Base-by-base conservation (phyloP, 305 asterid genomes). In the Fraxinus nigra region DNA sequence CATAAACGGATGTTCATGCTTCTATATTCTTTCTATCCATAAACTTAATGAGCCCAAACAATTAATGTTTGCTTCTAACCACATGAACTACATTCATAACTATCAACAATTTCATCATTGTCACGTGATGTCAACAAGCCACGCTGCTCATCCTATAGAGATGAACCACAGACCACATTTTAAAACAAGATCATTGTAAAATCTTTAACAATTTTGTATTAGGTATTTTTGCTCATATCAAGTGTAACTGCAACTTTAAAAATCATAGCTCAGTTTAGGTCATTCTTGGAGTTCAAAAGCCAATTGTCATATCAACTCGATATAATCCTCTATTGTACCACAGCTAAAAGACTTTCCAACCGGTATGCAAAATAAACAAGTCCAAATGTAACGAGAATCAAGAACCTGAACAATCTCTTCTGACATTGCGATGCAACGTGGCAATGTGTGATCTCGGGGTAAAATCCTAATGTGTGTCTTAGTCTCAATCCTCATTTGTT, bases 341-440 rank as follows among this genome's bases (percentile, higher is more conserved):
- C 43, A 70, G 43, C 75, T 24, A 32, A 28, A 70, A 14, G 35
- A 70, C 3, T 28, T 67, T 14, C 75, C 40, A 14, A 0, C 75
- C 0, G 4, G 22, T 10, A 30, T 14, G 43, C 75, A 70, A 32
- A 70, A 70, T 70, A 70, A 30, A 13, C 22, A 28, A 18, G 13
- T 84, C 89, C 85, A 85, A 79, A 77, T 73, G 87, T 76, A 82
- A 86, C 81, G 85, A 67, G 87, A 83, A 46, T 76, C 48, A 11
- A 82, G 77, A 89, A 96, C 99, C 98, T 96, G 99, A 90, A 96
- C 99, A 89, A 96, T 94, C 92, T 94, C 99, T 89, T 95, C 99
- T 0, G 97, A 88, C 95, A 92, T 92, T 0, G 92, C 85, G 81
- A 95, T 91, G 82, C 99, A 94, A 5, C 97, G 95, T 3, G 99